Evolutionary conservation across 2,329 filamentous ascomycete genomes (phyloP).

Genomic region (Phialocephala subalpina): DNA sequence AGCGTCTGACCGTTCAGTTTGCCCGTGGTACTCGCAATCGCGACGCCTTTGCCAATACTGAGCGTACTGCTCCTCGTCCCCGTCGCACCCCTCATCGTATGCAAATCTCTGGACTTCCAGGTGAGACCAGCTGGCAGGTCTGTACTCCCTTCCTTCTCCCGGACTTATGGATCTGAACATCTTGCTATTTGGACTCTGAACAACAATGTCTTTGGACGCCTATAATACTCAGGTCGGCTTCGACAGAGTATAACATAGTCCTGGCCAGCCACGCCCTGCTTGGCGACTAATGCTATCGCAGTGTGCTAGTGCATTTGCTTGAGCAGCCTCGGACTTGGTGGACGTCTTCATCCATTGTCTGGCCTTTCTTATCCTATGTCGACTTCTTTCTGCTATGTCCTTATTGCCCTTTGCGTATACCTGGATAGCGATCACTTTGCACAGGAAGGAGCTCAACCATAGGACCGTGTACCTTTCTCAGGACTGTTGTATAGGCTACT

Average conservation of each 20-base stretch:
- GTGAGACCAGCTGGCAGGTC: conserved; percentile 99
- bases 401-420: conserved; percentile 39
- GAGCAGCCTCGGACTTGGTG: conserved; percentile 43
- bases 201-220: conserved; percentile 44
- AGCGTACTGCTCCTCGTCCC: conserved; percentile 78
- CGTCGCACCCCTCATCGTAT: conserved; percentile 95
- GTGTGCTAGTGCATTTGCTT: conserved; percentile 46
- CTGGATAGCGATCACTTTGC: conserved; percentile 40
- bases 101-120: conserved; percentile 95
- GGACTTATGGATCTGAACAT: conserved; percentile 48
- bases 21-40: conserved; percentile 83
- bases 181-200: conserved; percentile 47
- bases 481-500: conserved; percentile 39
- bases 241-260: conserved; percentile 38
- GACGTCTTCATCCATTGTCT: conserved; percentile 35
- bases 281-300: conserved; percentile 36
- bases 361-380: conserved; percentile 43
- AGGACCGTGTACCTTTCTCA: conserved; percentile 40
- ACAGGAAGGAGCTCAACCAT: conserved; percentile 38
- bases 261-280: conserved; percentile 41
- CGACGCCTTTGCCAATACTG: conserved; percentile 67
- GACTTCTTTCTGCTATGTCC: conserved; percentile 44
- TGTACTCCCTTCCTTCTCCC: conserved; percentile 72
- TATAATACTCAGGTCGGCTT: conserved; percentile 39
- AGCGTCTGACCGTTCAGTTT: conserved; percentile 97